Conservation (phyloP, 139 green algal genomes). For the Chlorella sp. region DNA sequence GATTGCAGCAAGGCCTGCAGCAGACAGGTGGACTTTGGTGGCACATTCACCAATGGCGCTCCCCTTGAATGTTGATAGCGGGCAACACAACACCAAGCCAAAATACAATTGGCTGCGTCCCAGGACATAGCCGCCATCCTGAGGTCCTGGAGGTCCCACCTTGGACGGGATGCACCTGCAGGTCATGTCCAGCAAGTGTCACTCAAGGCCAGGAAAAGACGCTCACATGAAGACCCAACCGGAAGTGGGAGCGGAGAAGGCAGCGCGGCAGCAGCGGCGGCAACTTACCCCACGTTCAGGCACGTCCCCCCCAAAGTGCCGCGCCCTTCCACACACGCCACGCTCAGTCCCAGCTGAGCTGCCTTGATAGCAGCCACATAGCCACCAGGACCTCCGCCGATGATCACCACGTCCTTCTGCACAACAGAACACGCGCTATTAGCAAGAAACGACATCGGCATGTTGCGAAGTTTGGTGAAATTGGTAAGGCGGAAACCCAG, state of each 20-base stretch:
- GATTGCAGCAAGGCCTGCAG: constrained; percentile 93
- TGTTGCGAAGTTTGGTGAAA: too few species aligned
- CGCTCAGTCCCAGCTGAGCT: constrained; percentile 94
- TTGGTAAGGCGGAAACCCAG: too few species aligned
- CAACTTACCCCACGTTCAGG: constrained; percentile 99
- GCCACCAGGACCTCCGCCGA: constrained; percentile 96
- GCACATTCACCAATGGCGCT: too few species aligned
- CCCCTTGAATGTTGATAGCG: too few species aligned
- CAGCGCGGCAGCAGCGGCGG: constrained; percentile 53
- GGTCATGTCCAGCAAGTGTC: too few species aligned
- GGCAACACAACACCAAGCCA: too few species aligned
- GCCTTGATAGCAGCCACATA: constrained; percentile 99
- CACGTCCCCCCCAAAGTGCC: constrained; percentile 95
- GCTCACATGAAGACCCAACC: too few species aligned
- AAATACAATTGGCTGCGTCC: neutral
- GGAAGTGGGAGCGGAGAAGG: neutral
- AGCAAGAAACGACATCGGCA: too few species aligned
- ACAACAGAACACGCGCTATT: too few species aligned
- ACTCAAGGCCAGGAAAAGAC: neutral
- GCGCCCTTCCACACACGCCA: constrained; percentile 94
- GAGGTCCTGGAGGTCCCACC: neutral
- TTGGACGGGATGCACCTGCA: constrained; percentile 35
- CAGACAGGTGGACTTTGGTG: too few species aligned
- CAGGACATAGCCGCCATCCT: neutral
- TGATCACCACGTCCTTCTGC: constrained; percentile 91